Evolutionary conservation across 768 basidiomycete genomes (phyloP).

Genomic region (Suillus placidus): DNA sequence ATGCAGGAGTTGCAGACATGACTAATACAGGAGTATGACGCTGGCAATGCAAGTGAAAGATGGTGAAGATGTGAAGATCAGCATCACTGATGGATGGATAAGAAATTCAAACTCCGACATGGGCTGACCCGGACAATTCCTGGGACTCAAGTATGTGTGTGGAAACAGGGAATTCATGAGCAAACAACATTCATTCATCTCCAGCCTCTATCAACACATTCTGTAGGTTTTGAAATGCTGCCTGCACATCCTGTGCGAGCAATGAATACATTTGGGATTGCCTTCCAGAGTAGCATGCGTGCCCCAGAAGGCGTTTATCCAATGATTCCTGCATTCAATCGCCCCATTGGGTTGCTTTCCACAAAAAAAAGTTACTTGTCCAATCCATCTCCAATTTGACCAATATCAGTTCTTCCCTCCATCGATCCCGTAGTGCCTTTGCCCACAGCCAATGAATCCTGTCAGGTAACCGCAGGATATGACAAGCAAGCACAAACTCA

Average conservation of each 20-base stretch:
- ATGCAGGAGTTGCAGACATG: too few relatives aligned
- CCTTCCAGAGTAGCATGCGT: not conserved
- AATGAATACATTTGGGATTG: not conserved
- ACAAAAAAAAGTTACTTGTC: not conserved
- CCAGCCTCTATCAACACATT: not conserved
- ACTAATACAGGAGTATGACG: not conserved
- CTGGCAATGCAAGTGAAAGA: not conserved
- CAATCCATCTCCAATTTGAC: not conserved
- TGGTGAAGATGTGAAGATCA: not conserved
- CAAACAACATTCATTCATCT: not conserved
- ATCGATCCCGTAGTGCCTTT: conserved; percentile 9
- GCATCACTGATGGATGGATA: not conserved
- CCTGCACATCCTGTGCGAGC: not conserved
- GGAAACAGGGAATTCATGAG: too few relatives aligned
- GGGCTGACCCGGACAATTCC: not conserved
- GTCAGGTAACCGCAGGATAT: too few relatives aligned
- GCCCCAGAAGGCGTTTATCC: not conserved
- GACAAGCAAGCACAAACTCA: too few relatives aligned
- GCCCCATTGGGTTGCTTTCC: not conserved
- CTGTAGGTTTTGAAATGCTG: not conserved
- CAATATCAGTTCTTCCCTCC: conserved; percentile 9
- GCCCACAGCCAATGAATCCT: conserved; percentile 12
- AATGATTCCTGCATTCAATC: not conserved
- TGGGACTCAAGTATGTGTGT: not conserved
- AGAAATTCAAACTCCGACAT: not conserved